These are phyloP conservation scores for Pelargonium australe DNA, from an alignment of 441 rosid species.

Conservation along the genomic window DNA sequence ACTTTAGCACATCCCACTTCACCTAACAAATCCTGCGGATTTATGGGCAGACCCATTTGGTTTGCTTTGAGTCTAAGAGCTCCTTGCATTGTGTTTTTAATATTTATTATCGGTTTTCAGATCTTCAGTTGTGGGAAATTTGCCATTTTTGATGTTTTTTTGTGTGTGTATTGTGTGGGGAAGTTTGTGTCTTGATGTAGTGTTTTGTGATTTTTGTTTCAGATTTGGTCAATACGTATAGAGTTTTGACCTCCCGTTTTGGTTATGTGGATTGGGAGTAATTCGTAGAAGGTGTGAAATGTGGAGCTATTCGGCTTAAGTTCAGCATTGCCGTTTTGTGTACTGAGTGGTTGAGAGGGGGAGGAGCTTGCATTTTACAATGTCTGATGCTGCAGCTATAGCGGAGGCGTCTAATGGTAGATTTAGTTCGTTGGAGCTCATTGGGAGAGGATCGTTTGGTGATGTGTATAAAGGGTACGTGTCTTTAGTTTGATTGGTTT, in stretches of 20 bases:
- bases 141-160: background rate
- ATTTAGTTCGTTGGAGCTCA: slow-evolving; percentile 77
- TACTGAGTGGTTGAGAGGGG: slow-evolving; percentile 20
- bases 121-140: slow-evolving; percentile 11
- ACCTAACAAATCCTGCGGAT: slow-evolving; percentile 16
- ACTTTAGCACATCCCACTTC: slow-evolving; percentile 14
- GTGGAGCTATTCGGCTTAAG: slow-evolving; percentile 20
- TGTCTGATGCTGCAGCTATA: slow-evolving; percentile 82
- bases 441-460: slow-evolving; percentile 95
- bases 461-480: slow-evolving; percentile 99
- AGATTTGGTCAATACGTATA: slow-evolving; percentile 21
- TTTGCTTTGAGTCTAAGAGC: slow-evolving; percentile 60
- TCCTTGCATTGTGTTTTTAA: slow-evolving; percentile 25
- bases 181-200: background rate
- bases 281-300: slow-evolving; percentile 23
- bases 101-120: slow-evolving; percentile 8
- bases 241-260: slow-evolving; percentile 18
- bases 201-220: slow-evolving; percentile 13
- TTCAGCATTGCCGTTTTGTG: slow-evolving; percentile 10
- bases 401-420: slow-evolving; percentile 79
- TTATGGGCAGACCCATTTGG: slow-evolving; percentile 3
- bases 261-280: slow-evolving; percentile 16
- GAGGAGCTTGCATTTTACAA: slow-evolving; percentile 27
- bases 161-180: no score
- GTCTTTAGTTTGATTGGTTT: slow-evolving; percentile 16